Base-by-base conservation (phyloP, 1,139 yeast species). In the Saccharomyces hybrid region DNA sequence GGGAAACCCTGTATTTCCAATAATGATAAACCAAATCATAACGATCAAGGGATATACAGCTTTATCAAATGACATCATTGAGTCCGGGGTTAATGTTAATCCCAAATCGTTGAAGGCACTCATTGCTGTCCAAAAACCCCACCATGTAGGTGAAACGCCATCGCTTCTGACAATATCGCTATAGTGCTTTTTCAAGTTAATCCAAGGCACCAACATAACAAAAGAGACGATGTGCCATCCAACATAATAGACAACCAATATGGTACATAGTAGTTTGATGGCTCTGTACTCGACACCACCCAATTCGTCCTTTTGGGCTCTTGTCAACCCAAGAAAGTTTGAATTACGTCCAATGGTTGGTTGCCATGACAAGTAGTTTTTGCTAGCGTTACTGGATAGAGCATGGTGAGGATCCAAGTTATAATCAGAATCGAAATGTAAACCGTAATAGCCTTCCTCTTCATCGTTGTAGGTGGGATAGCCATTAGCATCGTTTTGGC, bases 211-310 rank as follows among this genome's bases (percentile, higher is more conserved):
- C 32, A 86, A 70, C 58, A 84, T 74, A 0, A 83, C 63, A 49
- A 84, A 70, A 0, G 83, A 83, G 11, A 89, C 52, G 3, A 88
- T 58, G 63, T 86, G 91, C 64, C 88, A 83, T 0, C 96, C 96
- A 54, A 89, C 61, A 64, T 87, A 90, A 68, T 88, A 93, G 1
- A 69, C 55, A 1, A 83, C 69, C 26, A 93, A 73, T 50, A 93
- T 80, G 62, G 80, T 81, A 54, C 88, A 82, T 55, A 93, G 73
- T 13, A 90, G 73, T 65, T 89, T 89, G 54, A 88, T 79, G 0
- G 99, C 90, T 51, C 98, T 79, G 67, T 93, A 95, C 67, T 93
- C 99, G 11, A 93, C 97, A 53, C 99, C 99, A 34, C 99, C 99
- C 48, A 93, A 73, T 69, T 93, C 99, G 57, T 87, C 95, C 64